These are phyloP conservation scores for Tilletia caries DNA, from an alignment of 1,284 basidiomycete species.

Conservation along the genomic window DNA sequence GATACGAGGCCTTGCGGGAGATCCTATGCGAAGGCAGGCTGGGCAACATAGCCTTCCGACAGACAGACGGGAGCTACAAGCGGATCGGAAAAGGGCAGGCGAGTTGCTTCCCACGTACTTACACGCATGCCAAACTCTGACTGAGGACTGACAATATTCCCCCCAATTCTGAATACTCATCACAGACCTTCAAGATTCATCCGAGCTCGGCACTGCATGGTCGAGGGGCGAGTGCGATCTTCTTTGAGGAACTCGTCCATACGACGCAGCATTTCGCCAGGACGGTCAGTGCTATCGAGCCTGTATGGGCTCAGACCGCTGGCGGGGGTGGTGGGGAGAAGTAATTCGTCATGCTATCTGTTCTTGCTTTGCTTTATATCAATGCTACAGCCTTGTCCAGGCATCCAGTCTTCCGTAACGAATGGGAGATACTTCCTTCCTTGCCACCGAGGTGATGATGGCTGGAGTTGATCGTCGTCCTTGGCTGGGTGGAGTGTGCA, in stretches of 20 bases:
- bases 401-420: no score
- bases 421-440: no score
- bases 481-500: no score
- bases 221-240: constrained; percentile 24
- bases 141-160: not conserved
- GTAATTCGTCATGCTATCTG: no score
- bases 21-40: constrained; percentile 11
- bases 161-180: not conserved
- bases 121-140: not conserved
- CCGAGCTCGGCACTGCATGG: constrained; percentile 41
- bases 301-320: constrained; percentile 38
- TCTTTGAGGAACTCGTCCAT: constrained; percentile 52
- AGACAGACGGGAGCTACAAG: constrained; percentile 35
- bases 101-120: not conserved
- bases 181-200: constrained; percentile 42
- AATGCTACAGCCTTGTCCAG: no score
- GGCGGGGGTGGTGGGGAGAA: no score
- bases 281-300: constrained; percentile 44
- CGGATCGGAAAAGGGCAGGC: constrained; percentile 19
- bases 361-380: no score
- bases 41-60: constrained; percentile 28
- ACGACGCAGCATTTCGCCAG: constrained; percentile 47
- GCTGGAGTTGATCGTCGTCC: no score
- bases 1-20: constrained; percentile 10
- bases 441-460: no score